Conservation (phyloP, 2,329 filamentous ascomycete genomes). For the Peltaster fructicola region DNA sequence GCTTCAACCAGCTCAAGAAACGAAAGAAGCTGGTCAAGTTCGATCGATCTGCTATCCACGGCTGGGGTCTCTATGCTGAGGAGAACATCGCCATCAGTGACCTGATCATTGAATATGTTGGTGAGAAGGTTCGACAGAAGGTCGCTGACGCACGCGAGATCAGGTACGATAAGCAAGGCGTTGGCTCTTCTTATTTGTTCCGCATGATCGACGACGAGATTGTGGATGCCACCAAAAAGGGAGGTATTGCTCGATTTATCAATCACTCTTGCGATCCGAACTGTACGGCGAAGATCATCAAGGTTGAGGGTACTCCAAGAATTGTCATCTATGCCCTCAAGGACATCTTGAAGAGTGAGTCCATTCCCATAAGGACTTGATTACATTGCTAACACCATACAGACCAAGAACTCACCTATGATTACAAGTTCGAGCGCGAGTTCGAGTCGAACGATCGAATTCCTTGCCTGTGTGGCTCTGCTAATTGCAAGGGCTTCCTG, state of each 20-base stretch:
- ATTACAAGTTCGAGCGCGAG: slow-evolving; percentile 99
- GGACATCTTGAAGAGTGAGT: slow-evolving; percentile 86
- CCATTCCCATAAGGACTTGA: not conserved
- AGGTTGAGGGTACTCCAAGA: slow-evolving; percentile 90
- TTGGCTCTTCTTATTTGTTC: slow-evolving; percentile 94
- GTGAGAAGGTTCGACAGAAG: slow-evolving; percentile 89
- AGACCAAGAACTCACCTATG: slow-evolving; percentile 99
- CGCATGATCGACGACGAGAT: slow-evolving; percentile 96
- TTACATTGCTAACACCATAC: slow-evolving; percentile 5
- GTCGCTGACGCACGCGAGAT: slow-evolving; percentile 93
- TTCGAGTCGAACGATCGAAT: slow-evolving; percentile 89
- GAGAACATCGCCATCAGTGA: slow-evolving; percentile 95
- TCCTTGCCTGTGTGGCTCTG: slow-evolving; percentile 88
- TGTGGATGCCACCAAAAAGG: slow-evolving; percentile 95
- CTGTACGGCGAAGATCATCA: slow-evolving; percentile 98
- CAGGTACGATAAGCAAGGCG: slow-evolving; percentile 85
- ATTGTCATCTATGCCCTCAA: slow-evolving; percentile 97
- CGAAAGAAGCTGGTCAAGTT: slow-evolving; percentile 99
- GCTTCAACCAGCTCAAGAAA: slow-evolving; percentile 98
- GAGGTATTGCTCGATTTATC: slow-evolving; percentile 94
- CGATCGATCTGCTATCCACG: slow-evolving; percentile 92
- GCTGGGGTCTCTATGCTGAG: slow-evolving; percentile 95
- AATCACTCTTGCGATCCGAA: slow-evolving; percentile 98
- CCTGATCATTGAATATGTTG: slow-evolving; percentile 99
- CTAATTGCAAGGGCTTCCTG: slow-evolving; percentile 95